phyloP scores from a whole-genome alignment of 2,329 filamentous ascomycete species.

The Aspergillus arachidicola region DNA sequence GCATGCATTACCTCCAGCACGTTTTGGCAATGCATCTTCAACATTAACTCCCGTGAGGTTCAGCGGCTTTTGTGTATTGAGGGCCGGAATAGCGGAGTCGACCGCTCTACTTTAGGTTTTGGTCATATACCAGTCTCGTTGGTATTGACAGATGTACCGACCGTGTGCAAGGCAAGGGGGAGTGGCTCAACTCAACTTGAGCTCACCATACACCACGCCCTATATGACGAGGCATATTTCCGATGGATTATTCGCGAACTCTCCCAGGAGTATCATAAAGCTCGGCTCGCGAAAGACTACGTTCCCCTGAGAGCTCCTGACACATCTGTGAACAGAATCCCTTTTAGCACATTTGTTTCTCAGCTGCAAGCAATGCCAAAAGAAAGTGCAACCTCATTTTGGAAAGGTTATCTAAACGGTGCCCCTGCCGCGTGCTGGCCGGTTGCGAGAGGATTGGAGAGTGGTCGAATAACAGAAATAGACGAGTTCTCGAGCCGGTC shows the following conservation, averaged over 20 bases:
- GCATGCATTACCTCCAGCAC: not conserved
- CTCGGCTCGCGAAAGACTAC: not conserved
- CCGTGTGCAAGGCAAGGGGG: not conserved
- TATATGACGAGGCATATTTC: not conserved
- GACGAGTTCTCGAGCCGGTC: not conserved
- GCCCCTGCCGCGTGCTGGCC: not conserved
- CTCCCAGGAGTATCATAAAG: not conserved
- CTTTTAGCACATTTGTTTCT: not conserved
- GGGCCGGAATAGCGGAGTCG: not conserved
- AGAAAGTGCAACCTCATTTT: not conserved
- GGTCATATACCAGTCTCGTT: not conserved
- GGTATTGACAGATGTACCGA: not conserved
- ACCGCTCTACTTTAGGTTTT: not conserved
- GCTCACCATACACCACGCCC: not conserved
- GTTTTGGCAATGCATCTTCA: not conserved
- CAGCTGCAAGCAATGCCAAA: not conserved
- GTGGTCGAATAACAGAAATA: not conserved
- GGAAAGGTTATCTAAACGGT: not conserved
- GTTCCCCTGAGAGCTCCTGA: not conserved
- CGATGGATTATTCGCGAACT: not conserved
- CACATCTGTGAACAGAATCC: not conserved
- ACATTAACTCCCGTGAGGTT: not conserved
- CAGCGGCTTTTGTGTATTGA: not conserved
- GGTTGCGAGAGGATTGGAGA: not conserved
- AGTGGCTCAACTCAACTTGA: not conserved